Conservation (phyloP, 257 asterid genomes). For the Rehmannia glutinosa region DNA sequence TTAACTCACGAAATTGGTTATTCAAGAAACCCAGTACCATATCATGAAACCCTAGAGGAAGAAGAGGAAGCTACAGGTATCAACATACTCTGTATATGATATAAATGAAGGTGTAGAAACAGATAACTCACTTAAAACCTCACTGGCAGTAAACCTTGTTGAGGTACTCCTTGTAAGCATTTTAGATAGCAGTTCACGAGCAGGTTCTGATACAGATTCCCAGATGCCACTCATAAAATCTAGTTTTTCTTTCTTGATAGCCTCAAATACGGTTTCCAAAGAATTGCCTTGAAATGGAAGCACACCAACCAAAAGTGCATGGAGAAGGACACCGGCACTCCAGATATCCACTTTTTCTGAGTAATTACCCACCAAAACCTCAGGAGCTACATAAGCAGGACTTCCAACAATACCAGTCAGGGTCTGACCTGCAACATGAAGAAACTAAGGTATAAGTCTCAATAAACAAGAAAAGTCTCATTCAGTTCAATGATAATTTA, state of each 20-base stretch:
- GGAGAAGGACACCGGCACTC: conserved; percentile 89
- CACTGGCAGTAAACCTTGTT: conserved; percentile 59
- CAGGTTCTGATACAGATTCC: conserved; percentile 68
- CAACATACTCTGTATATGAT: too few species aligned
- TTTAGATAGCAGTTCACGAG: conserved; percentile 66
- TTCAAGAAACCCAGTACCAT: too few species aligned
- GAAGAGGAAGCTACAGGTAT: too few species aligned
- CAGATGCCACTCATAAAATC: conserved; percentile 58
- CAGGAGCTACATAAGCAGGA: conserved; percentile 94
- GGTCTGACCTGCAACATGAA: conserved; percentile 55
- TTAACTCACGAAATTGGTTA: too few species aligned
- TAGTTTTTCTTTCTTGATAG: conserved; percentile 65
- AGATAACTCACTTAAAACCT: conserved; percentile 69
- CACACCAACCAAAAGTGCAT: conserved; percentile 74
- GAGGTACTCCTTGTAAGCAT: conserved; percentile 65
- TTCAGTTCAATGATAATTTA: background rate
- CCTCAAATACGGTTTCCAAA: conserved; percentile 63
- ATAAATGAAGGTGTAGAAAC: background rate
- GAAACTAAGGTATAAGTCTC: conserved; percentile 4
- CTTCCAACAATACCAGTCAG: conserved; percentile 81
- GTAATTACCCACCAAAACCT: conserved; percentile 76
- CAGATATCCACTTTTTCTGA: conserved; percentile 85
- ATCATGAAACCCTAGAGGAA: too few species aligned
- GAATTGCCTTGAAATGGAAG: conserved; percentile 82
- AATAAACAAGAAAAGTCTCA: background rate